Evolutionary conservation across 2,329 filamentous ascomycete genomes (phyloP).

Genomic region (Aspergillus brasiliensis): DNA sequence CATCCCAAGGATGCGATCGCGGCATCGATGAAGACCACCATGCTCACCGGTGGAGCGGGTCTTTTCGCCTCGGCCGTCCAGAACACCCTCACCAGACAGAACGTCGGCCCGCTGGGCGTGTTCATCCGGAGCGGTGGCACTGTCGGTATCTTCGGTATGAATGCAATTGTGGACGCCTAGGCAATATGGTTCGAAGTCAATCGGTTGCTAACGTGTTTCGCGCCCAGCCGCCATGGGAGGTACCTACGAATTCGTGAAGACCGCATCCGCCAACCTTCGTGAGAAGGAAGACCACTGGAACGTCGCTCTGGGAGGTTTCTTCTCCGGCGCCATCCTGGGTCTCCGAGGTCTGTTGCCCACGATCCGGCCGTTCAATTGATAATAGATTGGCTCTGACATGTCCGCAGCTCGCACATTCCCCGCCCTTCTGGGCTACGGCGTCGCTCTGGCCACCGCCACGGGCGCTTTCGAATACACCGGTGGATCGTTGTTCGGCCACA

Average conservation of each 20-base stretch:
- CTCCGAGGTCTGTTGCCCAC: slow-evolving; percentile 62
- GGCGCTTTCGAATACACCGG: slow-evolving; percentile 70
- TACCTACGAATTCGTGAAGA: slow-evolving; percentile 75
- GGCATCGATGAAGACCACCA: slow-evolving; percentile 63
- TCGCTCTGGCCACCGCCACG: slow-evolving; percentile 59
- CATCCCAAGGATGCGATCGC: slow-evolving; percentile 75
- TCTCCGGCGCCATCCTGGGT: slow-evolving; percentile 72
- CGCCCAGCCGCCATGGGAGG: slow-evolving; percentile 68
- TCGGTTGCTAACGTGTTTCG: slow-evolving; percentile 14
- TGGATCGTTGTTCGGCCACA: slow-evolving; percentile 59
- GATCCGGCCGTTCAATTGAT: not conserved
- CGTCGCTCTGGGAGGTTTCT: slow-evolving; percentile 72
- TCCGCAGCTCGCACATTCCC: slow-evolving; percentile 65
- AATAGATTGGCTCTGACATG: slow-evolving; percentile 17
- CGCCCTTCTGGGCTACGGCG: slow-evolving; percentile 69
- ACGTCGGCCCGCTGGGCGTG: slow-evolving; percentile 77
- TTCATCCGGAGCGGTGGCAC: slow-evolving; percentile 77
- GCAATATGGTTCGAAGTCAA: not conserved
- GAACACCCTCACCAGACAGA: slow-evolving; percentile 82
- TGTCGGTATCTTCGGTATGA: slow-evolving; percentile 67
- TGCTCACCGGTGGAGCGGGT: slow-evolving; percentile 68
- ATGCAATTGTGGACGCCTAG: not conserved
- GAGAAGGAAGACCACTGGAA: slow-evolving; percentile 81
- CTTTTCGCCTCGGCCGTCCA: slow-evolving; percentile 75
- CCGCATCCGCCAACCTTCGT: slow-evolving; percentile 79